Conservation (phyloP, 2,329 filamentous ascomycete species). For the Fusarium robinianum region DNA sequence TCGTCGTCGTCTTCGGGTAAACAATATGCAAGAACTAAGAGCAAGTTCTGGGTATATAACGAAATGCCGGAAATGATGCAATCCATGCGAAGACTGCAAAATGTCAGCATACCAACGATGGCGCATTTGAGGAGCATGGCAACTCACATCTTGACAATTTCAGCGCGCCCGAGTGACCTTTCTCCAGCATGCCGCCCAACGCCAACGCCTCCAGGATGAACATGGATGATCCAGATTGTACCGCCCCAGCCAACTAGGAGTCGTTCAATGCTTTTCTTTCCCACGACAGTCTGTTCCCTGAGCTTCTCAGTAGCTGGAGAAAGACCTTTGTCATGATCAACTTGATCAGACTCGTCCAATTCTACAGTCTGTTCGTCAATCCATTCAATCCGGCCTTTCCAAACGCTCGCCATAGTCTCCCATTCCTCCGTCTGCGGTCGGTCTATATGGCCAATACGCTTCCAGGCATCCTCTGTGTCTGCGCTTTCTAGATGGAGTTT, state of each 20-base stretch:
- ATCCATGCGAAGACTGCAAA: slow-evolving; percentile 81
- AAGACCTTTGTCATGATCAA: slow-evolving; percentile 40
- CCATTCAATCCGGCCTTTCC: slow-evolving; percentile 93
- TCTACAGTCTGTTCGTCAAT: slow-evolving; percentile 84
- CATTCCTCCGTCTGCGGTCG: slow-evolving; percentile 83
- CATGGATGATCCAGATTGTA: slow-evolving; percentile 93
- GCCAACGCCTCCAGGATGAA: slow-evolving; percentile 74
- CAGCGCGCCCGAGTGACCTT: slow-evolving; percentile 75
- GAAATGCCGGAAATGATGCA: slow-evolving; percentile 98
- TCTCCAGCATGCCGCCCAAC: slow-evolving; percentile 70
- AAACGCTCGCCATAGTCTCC: slow-evolving; percentile 96
- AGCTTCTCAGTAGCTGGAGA: slow-evolving; percentile 54
- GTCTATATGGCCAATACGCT: slow-evolving; percentile 89
- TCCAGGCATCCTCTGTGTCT: slow-evolving; percentile 87
- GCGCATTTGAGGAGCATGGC: slow-evolving; percentile 47
- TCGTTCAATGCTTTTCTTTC: slow-evolving; percentile 66
- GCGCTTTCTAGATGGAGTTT: slow-evolving; percentile 77
- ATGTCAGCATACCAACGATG: slow-evolving; percentile 63
- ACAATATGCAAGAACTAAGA: slow-evolving; percentile 91
- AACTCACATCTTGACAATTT: slow-evolving; percentile 89
- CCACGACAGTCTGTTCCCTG: slow-evolving; percentile 54
- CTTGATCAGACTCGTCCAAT: slow-evolving; percentile 62
- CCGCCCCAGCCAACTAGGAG: slow-evolving; percentile 94
- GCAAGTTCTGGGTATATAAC: slow-evolving; percentile 88
- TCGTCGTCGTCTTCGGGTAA: slow-evolving; percentile 73